These are phyloP conservation scores for Phoma sp. DNA, from an alignment of 2,329 filamentous ascomycete species.

Conservation along the genomic window DNA sequence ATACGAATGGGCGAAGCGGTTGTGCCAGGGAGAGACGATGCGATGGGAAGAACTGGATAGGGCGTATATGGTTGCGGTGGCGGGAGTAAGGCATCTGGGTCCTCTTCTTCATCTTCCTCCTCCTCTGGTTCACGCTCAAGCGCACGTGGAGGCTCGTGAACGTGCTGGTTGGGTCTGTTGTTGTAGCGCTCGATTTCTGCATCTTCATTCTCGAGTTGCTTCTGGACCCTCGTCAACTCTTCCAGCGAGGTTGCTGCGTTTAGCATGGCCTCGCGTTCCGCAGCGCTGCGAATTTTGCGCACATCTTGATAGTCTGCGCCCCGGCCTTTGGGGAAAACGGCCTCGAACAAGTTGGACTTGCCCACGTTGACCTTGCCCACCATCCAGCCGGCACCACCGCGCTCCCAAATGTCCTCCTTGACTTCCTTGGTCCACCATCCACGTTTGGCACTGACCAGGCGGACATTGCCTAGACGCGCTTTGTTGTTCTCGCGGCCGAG, in stretches of 20 bases:
- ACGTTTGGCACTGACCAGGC: conserved; percentile 83
- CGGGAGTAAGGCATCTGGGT: conserved; percentile 67
- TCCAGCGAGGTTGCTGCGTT: conserved; percentile 33
- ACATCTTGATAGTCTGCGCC: conserved; percentile 46
- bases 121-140: conserved; percentile 24
- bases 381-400: conserved; percentile 90
- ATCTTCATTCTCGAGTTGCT: conserved; percentile 43
- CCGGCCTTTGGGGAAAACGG: conserved; percentile 77
- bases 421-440: conserved; percentile 90
- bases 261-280: conserved; percentile 42
- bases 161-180: conserved; percentile 23
- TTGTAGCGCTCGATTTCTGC: conserved; percentile 33
- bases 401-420: conserved; percentile 82
- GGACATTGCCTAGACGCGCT: conserved; percentile 85
- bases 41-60: conserved; percentile 83
- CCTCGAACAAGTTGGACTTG: conserved; percentile 89
- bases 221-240: conserved; percentile 33
- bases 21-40: conserved; percentile 87
- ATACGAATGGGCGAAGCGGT: conserved; percentile 94
- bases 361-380: conserved; percentile 98
- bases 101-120: conserved; percentile 36
- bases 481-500: conserved; percentile 71
- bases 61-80: conserved; percentile 74
- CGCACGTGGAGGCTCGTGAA: conserved; percentile 25
- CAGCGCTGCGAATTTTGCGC: conserved; percentile 42